Percentiles rank a stretch among this genome's conserved stretches.
These are phyloP conservation scores for Pelargonium fulgidum DNA, from an alignment of 441 rosid species.

Conservation along the genomic window DNA sequence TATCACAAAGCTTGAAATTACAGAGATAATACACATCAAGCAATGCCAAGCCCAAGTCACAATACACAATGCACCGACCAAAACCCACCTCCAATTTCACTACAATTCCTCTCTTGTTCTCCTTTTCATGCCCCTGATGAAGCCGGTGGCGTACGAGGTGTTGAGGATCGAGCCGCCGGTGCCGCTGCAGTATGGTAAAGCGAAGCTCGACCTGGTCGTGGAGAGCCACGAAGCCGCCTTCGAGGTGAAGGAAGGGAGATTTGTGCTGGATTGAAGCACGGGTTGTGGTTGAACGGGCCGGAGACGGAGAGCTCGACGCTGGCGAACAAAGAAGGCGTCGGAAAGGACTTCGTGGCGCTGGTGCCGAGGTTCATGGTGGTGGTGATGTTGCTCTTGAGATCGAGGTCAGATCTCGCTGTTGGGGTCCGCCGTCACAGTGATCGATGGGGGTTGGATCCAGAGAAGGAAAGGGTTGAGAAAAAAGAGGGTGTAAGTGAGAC, in stretches of 20 bases:
- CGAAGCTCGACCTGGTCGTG: constrained; percentile 46
- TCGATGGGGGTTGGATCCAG: too few relatives aligned
- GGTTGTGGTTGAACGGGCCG: constrained; percentile 83
- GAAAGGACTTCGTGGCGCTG: constrained; percentile 73
- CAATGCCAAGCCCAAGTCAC: too few relatives aligned
- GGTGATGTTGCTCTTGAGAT: constrained; percentile 60
- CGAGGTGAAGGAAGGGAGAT: constrained; percentile 57
- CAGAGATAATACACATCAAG: too few relatives aligned
- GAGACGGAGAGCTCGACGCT: constrained; percentile 55
- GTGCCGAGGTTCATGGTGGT: constrained; percentile 45
- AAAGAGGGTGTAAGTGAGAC: too few relatives aligned
- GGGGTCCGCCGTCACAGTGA: constrained; percentile 50
- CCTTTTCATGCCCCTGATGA: constrained; percentile 66
- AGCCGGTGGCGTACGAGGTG: too few relatives aligned
- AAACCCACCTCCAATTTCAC: too few relatives aligned
- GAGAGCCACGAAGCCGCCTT: constrained; percentile 63
- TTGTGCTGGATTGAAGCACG: too few relatives aligned
- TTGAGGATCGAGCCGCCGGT: constrained; percentile 73
- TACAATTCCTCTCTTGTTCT: too few relatives aligned
- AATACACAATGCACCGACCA: too few relatives aligned
- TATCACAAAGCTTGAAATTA: too few relatives aligned
- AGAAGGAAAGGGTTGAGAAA: too few relatives aligned
- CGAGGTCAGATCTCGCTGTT: constrained; percentile 41
- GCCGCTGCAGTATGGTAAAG: constrained; percentile 47
- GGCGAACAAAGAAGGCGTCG: constrained; percentile 70